Evolutionary conservation across 176 grass and related monocot species (phyloP).

Genomic region (Aegilops bicornis): DNA sequence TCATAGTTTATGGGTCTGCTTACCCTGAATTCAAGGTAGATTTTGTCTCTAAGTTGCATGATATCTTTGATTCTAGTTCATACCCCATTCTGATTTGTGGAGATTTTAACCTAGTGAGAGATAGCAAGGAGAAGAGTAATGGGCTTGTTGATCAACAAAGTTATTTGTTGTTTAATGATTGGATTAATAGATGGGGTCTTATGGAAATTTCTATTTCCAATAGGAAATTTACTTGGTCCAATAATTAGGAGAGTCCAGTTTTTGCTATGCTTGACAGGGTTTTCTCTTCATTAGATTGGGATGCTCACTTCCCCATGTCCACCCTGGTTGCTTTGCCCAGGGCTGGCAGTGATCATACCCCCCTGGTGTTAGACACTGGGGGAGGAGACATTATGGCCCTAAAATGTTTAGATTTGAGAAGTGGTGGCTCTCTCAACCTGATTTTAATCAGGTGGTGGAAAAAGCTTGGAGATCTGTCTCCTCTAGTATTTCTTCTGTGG

Average conservation of each 20-base stretch:
- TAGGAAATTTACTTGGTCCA: not conserved
- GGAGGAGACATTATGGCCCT: too few species aligned
- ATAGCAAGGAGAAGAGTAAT: not conserved
- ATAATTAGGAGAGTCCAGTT: not conserved
- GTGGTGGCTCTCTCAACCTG: too few species aligned
- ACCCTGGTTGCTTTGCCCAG: not conserved
- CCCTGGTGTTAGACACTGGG: too few species aligned
- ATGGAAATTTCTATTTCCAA: not conserved
- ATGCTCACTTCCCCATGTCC: fast-evolving
- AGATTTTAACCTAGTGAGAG: not conserved
- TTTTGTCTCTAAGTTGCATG: not conserved
- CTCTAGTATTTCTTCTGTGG: too few species aligned
- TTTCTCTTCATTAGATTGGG: not conserved
- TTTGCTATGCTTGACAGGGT: not conserved
- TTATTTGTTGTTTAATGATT: not conserved
- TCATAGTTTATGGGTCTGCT: too few species aligned
- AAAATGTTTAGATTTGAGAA: too few species aligned
- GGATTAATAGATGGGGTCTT: not conserved
- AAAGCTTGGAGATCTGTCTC: too few species aligned
- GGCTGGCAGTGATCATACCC: too few species aligned
- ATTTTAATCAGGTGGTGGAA: too few species aligned
- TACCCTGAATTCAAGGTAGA: too few species aligned
- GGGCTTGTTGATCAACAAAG: too few species aligned
- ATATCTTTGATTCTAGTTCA: not conserved
- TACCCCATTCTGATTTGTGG: not conserved